phyloP scores from a whole-genome alignment of 2,329 filamentous ascomycete species.

The Trichoderma sp. region DNA sequence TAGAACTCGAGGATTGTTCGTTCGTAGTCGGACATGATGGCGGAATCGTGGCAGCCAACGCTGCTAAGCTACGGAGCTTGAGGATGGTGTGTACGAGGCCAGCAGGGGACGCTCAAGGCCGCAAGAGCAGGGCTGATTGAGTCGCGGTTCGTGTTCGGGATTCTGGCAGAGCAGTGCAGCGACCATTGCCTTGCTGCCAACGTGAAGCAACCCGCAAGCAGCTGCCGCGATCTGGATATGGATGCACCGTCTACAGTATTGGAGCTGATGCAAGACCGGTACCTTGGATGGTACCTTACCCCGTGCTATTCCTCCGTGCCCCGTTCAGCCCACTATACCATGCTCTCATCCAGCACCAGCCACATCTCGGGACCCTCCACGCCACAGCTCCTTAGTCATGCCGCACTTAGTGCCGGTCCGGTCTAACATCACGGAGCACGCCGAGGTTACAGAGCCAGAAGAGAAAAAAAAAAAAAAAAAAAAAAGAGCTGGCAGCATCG shows the following conservation, averaged over 20 bases:
- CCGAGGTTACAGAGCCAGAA: not conserved
- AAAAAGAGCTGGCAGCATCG: not conserved
- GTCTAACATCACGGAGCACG: not conserved
- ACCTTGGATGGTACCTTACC: not conserved
- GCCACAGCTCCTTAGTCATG: slow-evolving; percentile 17
- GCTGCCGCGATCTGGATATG: slow-evolving; percentile 2
- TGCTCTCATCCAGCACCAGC: not conserved
- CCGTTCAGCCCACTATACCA: not conserved
- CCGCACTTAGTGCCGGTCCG: not conserved
- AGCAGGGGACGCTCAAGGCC: not conserved
- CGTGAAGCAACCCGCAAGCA: not conserved
- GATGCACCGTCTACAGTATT: not conserved
- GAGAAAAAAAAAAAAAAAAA: not conserved
- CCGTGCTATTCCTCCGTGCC: not conserved
- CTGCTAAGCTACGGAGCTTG: slow-evolving; percentile 2
- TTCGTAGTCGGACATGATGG: slow-evolving; percentile 68
- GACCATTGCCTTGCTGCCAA: not conserved
- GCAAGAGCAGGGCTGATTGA: not conserved
- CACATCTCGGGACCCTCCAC: not conserved
- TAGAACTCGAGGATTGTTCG: slow-evolving; percentile 84
- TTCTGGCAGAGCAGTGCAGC: not conserved
- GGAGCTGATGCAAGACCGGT: slow-evolving; percentile 10
- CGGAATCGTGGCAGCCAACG: not conserved
- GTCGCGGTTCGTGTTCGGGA: not conserved
- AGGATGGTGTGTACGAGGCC: not conserved